These are phyloP conservation scores for Fraxinus platypoda DNA, from an alignment of 305 asterid genomes.

Conservation along the genomic window DNA sequence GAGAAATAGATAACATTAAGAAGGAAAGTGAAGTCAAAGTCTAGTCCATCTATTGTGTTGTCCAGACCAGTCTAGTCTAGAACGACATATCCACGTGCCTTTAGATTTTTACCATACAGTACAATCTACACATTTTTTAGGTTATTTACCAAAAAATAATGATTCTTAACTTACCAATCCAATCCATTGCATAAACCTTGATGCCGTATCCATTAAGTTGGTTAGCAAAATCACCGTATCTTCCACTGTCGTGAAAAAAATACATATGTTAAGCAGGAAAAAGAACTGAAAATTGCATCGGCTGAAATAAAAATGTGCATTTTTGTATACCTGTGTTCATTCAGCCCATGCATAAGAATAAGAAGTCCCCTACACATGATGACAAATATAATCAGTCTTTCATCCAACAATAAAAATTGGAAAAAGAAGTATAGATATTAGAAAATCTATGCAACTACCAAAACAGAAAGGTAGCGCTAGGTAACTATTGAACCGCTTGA, in stretches of 20 bases:
- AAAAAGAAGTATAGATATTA: background rate
- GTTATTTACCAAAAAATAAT: background rate
- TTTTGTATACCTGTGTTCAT: conserved; percentile 46
- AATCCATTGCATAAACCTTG: conserved; percentile 53
- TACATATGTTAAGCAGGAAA: background rate
- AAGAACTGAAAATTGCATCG: background rate
- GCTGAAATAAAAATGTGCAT: background rate
- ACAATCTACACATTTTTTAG: background rate
- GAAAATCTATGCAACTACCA: background rate
- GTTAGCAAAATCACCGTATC: conserved; percentile 46
- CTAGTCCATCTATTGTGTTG: background rate
- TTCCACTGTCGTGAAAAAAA: conserved; percentile 36
- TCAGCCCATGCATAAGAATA: conserved; percentile 46
- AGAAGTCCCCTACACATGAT: conserved; percentile 38
- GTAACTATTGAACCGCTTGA: background rate
- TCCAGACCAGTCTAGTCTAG: background rate
- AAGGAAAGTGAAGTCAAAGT: background rate
- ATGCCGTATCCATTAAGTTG: conserved; percentile 44
- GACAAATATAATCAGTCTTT: background rate
- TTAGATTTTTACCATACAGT: background rate
- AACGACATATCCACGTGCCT: background rate
- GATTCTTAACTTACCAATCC: conserved; percentile 40
- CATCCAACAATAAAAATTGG: background rate
- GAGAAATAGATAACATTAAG: background rate
- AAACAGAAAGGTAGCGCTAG: background rate